Base-by-base conservation (phyloP, 768 basidiomycete genomes). In the Mycena haematopus region DNA sequence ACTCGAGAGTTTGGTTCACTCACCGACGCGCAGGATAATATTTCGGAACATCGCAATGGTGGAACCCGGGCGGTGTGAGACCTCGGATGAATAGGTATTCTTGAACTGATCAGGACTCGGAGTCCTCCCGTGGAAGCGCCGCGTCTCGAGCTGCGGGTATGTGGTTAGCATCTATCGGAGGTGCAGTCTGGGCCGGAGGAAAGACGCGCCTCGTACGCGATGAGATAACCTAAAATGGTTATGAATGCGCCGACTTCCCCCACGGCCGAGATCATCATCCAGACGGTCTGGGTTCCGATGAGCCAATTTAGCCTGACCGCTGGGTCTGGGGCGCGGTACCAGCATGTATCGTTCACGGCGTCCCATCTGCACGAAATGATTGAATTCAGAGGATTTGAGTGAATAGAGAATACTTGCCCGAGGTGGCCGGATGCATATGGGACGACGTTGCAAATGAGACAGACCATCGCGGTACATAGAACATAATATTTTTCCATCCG, bases 201-300 rank as follows among this genome's bases (percentile, higher is more conserved):
- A 15, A 19, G 29, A 15, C 44, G 17, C 31, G 47, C 55, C 45
- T 46, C 55, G 15, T 56, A 27, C 8, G 22, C 31, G 22, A 56
- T 29, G 10, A 56, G 29, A 13, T 56, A 56, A 6, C 31, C 31
- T 9, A 56, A n/a, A 9, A 56, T 35, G 2, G 22, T 25, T 15
- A 52, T 14, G 7, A 52, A 52, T 3, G 52, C 52, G 35, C 10
- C 5, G 22, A 52, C 52, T 13, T 56, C 55, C 45, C 55, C 55
- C 0, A 24, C 27, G 5, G 29, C 29, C 4, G 22, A 19, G 10
- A 56, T 14, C 6, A 46, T 3, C 1, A 47, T 24, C 55, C 55
- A 74, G 45, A 70, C 61, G 1, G 71, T 71, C 44, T 69, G 70
- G 14, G 72, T 73, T 6, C 60, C 67, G 21, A 71, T 65, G 15